Conservation (phyloP, 495 filamentous ascomycete genomes). For the Hypomontagnella monticulosa region DNA sequence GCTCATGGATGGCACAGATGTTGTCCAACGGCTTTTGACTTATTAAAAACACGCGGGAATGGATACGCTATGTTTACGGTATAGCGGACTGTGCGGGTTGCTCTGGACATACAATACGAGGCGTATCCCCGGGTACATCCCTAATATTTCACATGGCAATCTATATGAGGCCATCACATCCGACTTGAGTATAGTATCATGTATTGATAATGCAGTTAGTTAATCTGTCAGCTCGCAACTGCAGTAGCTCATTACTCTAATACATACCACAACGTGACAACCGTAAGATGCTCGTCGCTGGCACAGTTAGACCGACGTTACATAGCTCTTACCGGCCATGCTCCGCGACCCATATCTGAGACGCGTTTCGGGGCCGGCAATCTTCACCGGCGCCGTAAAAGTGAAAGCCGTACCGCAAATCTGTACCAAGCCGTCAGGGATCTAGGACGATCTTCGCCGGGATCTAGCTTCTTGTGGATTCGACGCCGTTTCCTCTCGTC, state of each 20-base stretch:
- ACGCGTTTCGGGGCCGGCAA: slow-evolving; percentile 7
- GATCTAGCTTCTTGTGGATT: slow-evolving; percentile 8
- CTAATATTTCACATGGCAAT: slow-evolving; percentile 3
- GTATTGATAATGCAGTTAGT: slow-evolving; percentile 1
- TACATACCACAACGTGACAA: background rate
- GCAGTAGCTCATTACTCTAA: background rate
- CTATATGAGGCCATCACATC: slow-evolving; percentile 2
- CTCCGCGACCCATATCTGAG: slow-evolving; percentile 14
- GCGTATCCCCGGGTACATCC: background rate
- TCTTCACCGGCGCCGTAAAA: slow-evolving; percentile 32
- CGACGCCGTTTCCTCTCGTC: background rate
- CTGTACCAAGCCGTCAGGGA: slow-evolving; percentile 14
- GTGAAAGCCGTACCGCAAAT: slow-evolving; percentile 21
- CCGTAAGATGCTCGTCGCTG: slow-evolving; percentile 1
- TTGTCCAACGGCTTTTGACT: too few relatives aligned
- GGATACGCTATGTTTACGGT: slow-evolving; percentile 3
- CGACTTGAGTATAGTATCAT: too few relatives aligned
- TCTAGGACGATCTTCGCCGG: slow-evolving; percentile 26
- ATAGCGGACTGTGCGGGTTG: background rate
- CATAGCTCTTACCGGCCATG: slow-evolving; percentile 24
- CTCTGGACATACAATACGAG: background rate
- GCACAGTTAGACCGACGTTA: slow-evolving; percentile 31
- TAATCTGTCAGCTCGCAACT: background rate
- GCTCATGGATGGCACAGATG: slow-evolving; percentile 18
- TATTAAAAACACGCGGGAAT: slow-evolving; percentile 11